Conservation (phyloP, 106 monocot genomes). For the Dioscorea zingiberensis region DNA sequence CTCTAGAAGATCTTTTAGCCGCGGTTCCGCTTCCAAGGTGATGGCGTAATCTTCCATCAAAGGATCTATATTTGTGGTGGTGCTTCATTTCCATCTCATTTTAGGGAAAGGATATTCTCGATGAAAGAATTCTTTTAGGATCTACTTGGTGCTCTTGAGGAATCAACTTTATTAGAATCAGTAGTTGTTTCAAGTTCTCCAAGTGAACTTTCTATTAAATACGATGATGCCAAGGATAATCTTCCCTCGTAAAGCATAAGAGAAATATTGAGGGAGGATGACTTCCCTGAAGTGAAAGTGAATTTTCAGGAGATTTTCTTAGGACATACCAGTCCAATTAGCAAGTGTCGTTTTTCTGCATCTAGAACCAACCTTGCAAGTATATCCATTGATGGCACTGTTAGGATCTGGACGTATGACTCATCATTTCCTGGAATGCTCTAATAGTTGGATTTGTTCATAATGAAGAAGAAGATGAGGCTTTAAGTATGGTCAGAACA, state of each 20-base stretch:
- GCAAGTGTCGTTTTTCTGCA: conserved; percentile 88
- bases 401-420: conserved; percentile 97
- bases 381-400: conserved; percentile 92
- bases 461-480: conserved; percentile 34
- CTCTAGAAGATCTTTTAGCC: conserved; percentile 12
- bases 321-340: conserved; percentile 94
- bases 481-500: conserved; percentile 25
- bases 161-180: conserved; percentile 7
- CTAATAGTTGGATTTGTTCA: conserved; percentile 41
- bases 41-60: conserved; percentile 6
- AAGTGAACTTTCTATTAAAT: conserved; percentile 13
- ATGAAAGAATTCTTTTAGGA: conserved; percentile 17
- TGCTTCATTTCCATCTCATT: conserved; percentile 2
- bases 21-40: conserved; percentile 16
- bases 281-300: conserved; percentile 82
- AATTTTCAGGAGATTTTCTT: conserved; percentile 98
- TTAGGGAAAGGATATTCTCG: conserved; percentile 3
- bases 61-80: conserved; percentile 6
- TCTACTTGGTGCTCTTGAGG: conserved; percentile 16
- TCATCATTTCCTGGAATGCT: conserved; percentile 81
- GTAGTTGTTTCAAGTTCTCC: conserved; percentile 18
- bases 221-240: conserved; percentile 12
- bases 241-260: conserved; percentile 13
- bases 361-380: conserved; percentile 89
- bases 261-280: conserved; percentile 40